Conservation (phyloP, 306 rosid species). For the Castanea crenata region DNA sequence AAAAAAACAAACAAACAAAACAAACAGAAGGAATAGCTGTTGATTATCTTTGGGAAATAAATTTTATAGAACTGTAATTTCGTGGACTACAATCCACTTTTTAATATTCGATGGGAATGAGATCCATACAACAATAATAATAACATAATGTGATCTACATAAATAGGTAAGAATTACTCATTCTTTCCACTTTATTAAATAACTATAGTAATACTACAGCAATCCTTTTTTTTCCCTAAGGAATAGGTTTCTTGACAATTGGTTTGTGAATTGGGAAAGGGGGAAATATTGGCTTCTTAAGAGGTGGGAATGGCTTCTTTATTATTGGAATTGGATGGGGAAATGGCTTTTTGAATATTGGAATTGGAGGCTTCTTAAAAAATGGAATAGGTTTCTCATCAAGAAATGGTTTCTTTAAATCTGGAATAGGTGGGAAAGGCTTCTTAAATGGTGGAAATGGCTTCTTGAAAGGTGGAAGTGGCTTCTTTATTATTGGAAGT, state of each 20-base stretch:
- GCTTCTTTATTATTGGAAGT: conserved; percentile 16
- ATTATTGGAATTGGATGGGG: neutral
- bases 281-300: neutral
- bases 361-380: conserved; percentile 8
- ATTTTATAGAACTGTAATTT: too few species aligned
- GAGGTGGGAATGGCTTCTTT: neutral
- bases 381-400: neutral
- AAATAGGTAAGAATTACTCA: too few species aligned
- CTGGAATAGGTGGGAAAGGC: conserved; percentile 1
- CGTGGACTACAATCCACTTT: too few species aligned
- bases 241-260: neutral
- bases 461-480: conserved; percentile 24
- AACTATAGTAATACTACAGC: too few species aligned
- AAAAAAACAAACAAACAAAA: too few species aligned
- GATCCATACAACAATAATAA: too few species aligned
- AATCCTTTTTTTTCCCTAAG: neutral
- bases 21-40: too few species aligned
- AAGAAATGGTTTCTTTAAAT: neutral
- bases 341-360: neutral
- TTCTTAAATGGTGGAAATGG: conserved; percentile 12
- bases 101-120: too few species aligned
- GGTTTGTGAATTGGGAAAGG: neutral
- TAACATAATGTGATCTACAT: too few species aligned
- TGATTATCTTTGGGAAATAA: too few species aligned
- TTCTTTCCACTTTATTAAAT: too few species aligned